Percentiles rank a stretch among this genome's conserved stretches.
phyloP scores from a whole-genome alignment of 345 rosid species.

The Erysimum cheiranthoides region DNA sequence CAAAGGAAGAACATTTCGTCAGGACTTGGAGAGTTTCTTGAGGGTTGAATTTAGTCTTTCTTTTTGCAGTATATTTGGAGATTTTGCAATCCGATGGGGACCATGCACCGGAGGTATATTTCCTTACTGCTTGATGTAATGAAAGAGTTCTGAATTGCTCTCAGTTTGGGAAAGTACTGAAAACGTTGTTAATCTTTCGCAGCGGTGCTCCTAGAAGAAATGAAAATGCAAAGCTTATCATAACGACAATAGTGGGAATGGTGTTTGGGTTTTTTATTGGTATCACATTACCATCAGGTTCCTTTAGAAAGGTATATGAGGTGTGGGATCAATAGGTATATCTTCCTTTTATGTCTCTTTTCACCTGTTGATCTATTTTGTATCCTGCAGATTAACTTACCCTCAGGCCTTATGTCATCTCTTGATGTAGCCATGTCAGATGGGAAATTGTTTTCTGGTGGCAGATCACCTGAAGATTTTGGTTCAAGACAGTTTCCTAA shows the following conservation, averaged over 20 bases:
- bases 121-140: background rate
- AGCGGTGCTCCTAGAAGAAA: conserved; percentile 69
- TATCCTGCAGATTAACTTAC: conserved; percentile 67
- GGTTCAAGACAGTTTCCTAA: conserved; percentile 49
- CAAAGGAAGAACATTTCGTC: background rate
- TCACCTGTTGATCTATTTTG: conserved; percentile 40
- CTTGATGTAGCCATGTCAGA: conserved; percentile 52
- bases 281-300: conserved; percentile 66
- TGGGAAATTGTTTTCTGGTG: conserved; percentile 43
- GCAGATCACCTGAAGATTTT: conserved; percentile 50
- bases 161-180: background rate
- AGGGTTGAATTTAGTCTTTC: conserved; percentile 32
- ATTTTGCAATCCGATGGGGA: conserved; percentile 52
- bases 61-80: conserved; percentile 42
- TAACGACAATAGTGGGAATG: conserved; percentile 65
- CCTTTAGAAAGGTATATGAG: conserved; percentile 63
- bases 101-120: conserved; percentile 68
- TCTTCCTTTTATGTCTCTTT: background rate
- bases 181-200: conserved; percentile 37
- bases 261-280: conserved; percentile 82
- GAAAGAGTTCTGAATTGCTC: background rate
- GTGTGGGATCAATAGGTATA: background rate
- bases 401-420: conserved; percentile 60
- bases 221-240: conserved; percentile 58
- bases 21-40: conserved; percentile 43